A percentile compares a stretch with the other conserved stretches of the same genome.
Evolutionary conservation across 345 rosid genomes (phyloP).

Genomic region (Moringa oleifera): DNA sequence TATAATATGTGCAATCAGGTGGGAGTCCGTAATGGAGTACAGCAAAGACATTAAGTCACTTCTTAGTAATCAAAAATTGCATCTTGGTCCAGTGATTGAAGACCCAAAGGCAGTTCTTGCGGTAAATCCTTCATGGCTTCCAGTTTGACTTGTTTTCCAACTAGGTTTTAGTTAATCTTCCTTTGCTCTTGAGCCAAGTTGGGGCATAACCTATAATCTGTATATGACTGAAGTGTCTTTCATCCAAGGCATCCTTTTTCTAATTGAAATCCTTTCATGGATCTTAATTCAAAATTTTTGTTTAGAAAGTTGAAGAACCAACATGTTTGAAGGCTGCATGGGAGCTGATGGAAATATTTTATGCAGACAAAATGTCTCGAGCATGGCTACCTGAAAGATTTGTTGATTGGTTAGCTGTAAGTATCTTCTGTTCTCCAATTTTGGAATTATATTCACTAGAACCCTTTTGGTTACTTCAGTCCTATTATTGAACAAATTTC

Average conservation of each 20-base stretch:
- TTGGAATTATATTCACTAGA: slow-evolving; percentile 4
- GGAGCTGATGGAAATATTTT: slow-evolving; percentile 91
- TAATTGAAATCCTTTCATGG: slow-evolving; percentile 3
- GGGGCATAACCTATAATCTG: no score
- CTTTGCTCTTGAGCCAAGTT: neutral
- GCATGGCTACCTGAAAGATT: slow-evolving; percentile 84
- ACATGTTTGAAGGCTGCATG: slow-evolving; percentile 85
- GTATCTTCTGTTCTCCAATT: slow-evolving; percentile 20
- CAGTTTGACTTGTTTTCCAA: neutral
- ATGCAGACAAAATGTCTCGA: slow-evolving; percentile 65
- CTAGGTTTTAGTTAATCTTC: neutral
- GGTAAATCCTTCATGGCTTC: slow-evolving; percentile 31
- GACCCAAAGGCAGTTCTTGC: slow-evolving; percentile 52
- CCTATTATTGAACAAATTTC: slow-evolving; percentile 7
- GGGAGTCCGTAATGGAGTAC: slow-evolving; percentile 87
- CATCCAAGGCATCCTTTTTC: neutral
- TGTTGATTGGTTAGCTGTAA: slow-evolving; percentile 95
- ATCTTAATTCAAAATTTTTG: neutral
- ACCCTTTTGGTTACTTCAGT: slow-evolving; percentile 1
- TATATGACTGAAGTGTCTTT: neutral
- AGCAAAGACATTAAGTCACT: slow-evolving; percentile 71
- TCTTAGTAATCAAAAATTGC: slow-evolving; percentile 42
- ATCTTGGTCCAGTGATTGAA: slow-evolving; percentile 39
- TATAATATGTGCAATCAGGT: slow-evolving; percentile 38
- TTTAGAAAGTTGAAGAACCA: slow-evolving; percentile 53